Conservation (phyloP, 2,329 filamentous ascomycete species). For the Triangularia setosa region DNA sequence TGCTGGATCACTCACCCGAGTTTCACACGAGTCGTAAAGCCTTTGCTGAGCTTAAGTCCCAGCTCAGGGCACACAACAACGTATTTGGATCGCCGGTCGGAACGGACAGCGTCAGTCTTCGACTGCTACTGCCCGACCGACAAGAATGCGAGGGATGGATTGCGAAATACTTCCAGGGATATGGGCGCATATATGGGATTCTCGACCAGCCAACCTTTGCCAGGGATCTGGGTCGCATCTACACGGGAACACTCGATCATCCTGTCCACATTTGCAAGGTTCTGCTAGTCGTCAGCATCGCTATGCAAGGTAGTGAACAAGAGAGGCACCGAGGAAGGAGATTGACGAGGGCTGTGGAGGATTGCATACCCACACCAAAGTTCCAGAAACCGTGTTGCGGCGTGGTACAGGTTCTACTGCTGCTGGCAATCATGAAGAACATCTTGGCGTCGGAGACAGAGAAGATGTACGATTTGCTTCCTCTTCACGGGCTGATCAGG, state of each 20-base stretch:
- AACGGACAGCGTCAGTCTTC: background rate
- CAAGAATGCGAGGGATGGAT: conserved; percentile 14
- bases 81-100: background rate
- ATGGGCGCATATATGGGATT: conserved; percentile 19
- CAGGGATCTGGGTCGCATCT: conserved; percentile 12
- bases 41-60: conserved; percentile 18
- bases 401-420: conserved; percentile 17
- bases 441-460: conserved; percentile 21
- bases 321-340: conserved; percentile 13
- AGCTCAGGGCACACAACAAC: conserved; percentile 5
- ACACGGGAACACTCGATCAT: conserved; percentile 10
- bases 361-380: conserved; percentile 10
- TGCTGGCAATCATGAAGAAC: conserved; percentile 17
- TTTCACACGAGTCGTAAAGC: conserved; percentile 14
- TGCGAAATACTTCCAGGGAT: conserved; percentile 12
- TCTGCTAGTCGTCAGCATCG: conserved; percentile 15
- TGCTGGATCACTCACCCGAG: conserved; percentile 15
- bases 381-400: conserved; percentile 22
- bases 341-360: conserved; percentile 17
- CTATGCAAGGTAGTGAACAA: conserved; percentile 17
- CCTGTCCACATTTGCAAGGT: conserved; percentile 12
- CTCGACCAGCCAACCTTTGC: conserved; percentile 12
- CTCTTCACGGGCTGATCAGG: conserved; percentile 15
- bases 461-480: conserved; percentile 17
- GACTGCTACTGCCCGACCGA: conserved; percentile 15